Evolutionary conservation across 148 eudicot species (phyloP), one percentile per base, ranked within the genome.

Genomic region (Persicaria maculosa): DNA sequence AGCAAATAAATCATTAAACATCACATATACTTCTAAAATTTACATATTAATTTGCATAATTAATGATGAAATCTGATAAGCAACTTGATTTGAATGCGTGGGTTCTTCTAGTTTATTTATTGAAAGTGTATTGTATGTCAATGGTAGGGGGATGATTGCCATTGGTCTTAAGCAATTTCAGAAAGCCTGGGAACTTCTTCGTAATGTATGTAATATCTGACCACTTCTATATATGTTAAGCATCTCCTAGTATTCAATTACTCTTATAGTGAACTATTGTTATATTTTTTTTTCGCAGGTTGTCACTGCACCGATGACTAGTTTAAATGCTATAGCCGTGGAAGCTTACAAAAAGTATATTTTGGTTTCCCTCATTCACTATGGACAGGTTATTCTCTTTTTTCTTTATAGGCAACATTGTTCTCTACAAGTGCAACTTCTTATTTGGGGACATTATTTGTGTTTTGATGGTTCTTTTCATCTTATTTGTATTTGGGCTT

Each of bases 271-370:
- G 25, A 70, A 47, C 46, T 36, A 5, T 64, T 14, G 8, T 14
- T 36, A 14, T 45, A 36, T 77, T 64, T 31, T n/a, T 70, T 74
- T 48, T 43, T 75, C 47, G 48, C 82, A 92, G 99, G 99, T 95
- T 80, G 96, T 92, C 67, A 95, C 97, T 74, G 86, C 99, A 79
- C 99, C 99, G 59, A 90, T 92, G 96, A 77, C 92, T 45, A 77
- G 77, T 69, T 68, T 89, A 17, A 95, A 84, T 85, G 92, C 96
- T 22, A 92, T 95, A 81, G 94, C 96, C 64, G 89, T 95, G 77
- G 99, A 95, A 84, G 99, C 97, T 48, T 95, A 92, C 88, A 95
- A 95, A 71, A 92, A 92, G 72, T 92, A 95, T 71, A 88, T 95
- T 73, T 81, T 95, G 80, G 96, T 92, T 74, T 92, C 96, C 45